A percentile compares a stretch with the other conserved stretches of the same genome.
Conservation (phyloP, 2,329 filamentous ascomycete species). For the Phialophora expanda region DNA sequence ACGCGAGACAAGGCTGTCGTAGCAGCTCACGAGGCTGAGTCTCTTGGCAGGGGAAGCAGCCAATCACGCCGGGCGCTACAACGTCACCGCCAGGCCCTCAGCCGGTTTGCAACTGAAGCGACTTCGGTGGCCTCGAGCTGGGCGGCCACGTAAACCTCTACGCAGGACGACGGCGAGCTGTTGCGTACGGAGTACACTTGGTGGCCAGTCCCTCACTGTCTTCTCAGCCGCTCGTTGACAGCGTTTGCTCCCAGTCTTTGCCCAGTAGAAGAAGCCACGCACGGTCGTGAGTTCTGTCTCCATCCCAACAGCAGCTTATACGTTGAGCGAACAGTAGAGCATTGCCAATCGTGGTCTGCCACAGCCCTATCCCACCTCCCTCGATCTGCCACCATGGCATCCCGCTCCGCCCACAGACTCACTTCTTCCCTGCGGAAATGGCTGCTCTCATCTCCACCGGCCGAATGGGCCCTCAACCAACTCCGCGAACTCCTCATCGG, state of each 20-base stretch:
- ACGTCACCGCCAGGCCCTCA: neutral
- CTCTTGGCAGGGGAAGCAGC: slow-evolving; percentile 11
- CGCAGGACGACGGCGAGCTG: neutral
- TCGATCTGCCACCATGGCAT: slow-evolving; percentile 10
- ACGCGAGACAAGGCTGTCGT: neutral
- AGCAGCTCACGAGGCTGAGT: neutral
- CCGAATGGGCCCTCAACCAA: slow-evolving; percentile 83
- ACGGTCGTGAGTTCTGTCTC: neutral
- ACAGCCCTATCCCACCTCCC: neutral
- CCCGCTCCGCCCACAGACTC: slow-evolving; percentile 13
- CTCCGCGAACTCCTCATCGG: slow-evolving; percentile 86
- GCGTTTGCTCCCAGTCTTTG: neutral
- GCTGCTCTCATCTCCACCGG: slow-evolving; percentile 84
- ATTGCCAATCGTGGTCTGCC: neutral
- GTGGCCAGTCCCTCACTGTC: no score
- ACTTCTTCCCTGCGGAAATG: slow-evolving; percentile 63
- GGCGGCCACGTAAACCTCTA: neutral
- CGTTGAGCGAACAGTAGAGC: neutral
- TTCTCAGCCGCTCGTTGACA: neutral
- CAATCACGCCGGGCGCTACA: neutral
- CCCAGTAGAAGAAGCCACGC: neutral
- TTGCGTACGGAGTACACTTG: neutral
- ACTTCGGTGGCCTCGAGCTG: neutral
- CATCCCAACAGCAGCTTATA: neutral
- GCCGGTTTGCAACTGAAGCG: neutral